Percentiles rank a stretch among this genome's conserved stretches.
Evolutionary conservation across 108 stramenopile genomes (phyloP).

Genomic region (Cyclotella sp.): DNA sequence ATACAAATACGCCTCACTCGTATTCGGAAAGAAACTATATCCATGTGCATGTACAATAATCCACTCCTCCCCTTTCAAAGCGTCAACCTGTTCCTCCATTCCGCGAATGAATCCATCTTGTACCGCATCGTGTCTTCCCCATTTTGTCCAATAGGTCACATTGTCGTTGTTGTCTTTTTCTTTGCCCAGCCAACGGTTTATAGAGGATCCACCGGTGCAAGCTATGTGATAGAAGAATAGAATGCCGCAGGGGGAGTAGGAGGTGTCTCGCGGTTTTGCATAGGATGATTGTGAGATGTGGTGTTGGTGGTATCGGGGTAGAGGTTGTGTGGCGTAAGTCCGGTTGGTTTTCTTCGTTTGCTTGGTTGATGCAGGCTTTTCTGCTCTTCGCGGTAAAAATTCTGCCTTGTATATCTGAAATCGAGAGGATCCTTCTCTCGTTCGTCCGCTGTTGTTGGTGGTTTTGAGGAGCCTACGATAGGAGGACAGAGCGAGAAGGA

Average conservation of each 20-base stretch:
- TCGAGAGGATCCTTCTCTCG: background rate
- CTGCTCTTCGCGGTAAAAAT: slow-evolving; percentile 20
- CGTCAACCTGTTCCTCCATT: slow-evolving; percentile 26
- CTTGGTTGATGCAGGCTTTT: background rate
- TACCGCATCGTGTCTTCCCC: slow-evolving; percentile 37
- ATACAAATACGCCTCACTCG: slow-evolving; percentile 38
- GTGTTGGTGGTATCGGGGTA: background rate
- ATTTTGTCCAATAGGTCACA: slow-evolving; percentile 47
- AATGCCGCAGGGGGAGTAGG: slow-evolving; percentile 32
- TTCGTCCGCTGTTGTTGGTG: background rate
- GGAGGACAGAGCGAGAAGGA: slow-evolving; percentile 21
- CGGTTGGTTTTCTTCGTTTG: background rate
- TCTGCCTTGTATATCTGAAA: slow-evolving; percentile 24
- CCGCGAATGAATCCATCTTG: slow-evolving; percentile 32
- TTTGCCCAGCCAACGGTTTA: slow-evolving; percentile 50
- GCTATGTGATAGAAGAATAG: slow-evolving; percentile 51
- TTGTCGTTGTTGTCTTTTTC: slow-evolving; percentile 34
- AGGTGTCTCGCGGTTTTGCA: background rate
- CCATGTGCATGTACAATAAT: slow-evolving; percentile 56
- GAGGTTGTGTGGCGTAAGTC: background rate
- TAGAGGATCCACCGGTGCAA: slow-evolving; percentile 43
- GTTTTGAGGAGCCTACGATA: slow-evolving; percentile 19
- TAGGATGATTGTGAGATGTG: background rate
- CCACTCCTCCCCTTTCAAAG: slow-evolving; percentile 31
- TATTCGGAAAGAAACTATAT: slow-evolving; percentile 41